Conservation (phyloP, 116 monocot species). For the Zostera marina region DNA sequence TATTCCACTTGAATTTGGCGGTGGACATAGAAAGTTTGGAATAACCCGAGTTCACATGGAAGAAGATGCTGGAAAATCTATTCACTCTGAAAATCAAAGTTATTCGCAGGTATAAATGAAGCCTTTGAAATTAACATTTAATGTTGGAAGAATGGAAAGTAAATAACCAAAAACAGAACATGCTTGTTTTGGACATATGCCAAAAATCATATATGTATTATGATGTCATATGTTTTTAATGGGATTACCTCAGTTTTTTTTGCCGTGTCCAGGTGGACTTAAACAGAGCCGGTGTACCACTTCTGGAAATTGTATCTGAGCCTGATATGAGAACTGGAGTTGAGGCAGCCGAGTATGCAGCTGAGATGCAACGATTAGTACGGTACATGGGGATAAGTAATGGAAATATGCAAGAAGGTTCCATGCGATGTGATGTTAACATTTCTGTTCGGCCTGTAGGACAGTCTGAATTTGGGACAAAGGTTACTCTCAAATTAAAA, state of each 20-base stretch:
- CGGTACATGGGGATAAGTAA: slow-evolving; percentile 90
- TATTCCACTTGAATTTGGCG: slow-evolving; percentile 88
- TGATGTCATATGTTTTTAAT: no score
- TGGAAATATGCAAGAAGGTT: slow-evolving; percentile 99
- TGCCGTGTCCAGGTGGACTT: slow-evolving; percentile 52
- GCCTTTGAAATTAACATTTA: neutral
- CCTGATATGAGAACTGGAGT: slow-evolving; percentile 96
- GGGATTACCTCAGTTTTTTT: neutral
- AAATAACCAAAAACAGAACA: no score
- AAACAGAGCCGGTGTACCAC: slow-evolving; percentile 92
- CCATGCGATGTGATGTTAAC: slow-evolving; percentile 97
- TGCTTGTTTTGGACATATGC: no score
- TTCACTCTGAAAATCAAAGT: slow-evolving; percentile 57
- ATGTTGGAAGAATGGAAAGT: neutral
- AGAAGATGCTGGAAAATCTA: slow-evolving; percentile 94
- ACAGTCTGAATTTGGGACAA: slow-evolving; percentile 75
- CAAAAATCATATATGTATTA: no score
- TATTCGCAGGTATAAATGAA: slow-evolving; percentile 43
- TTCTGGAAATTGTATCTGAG: slow-evolving; percentile 97
- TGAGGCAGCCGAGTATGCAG: slow-evolving; percentile 92
- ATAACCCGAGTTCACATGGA: slow-evolving; percentile 98
- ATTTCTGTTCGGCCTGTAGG: slow-evolving; percentile 79
- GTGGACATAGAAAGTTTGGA: slow-evolving; percentile 82
- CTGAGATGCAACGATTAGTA: slow-evolving; percentile 85
- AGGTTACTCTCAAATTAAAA: slow-evolving; percentile 23